Evolutionary conservation across 2,329 filamentous ascomycete genomes (phyloP), one percentile per base, ranked within the genome.

Genomic region (Emericellopsis cladophorae): DNA sequence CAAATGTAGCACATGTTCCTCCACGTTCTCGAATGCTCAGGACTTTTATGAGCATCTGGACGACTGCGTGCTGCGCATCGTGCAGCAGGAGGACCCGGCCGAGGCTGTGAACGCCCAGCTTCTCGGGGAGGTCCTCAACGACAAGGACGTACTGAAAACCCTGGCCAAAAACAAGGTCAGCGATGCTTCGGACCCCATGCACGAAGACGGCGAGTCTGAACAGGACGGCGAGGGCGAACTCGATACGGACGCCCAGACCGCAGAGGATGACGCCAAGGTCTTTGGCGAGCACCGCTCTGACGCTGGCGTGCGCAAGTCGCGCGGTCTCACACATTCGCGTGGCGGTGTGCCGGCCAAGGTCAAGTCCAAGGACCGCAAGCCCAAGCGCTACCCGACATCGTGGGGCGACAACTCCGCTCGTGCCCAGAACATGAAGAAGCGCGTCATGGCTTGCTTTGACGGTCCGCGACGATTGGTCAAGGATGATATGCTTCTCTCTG

Each of bases 21-120:
- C 80, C 44, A 95, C 84, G 11, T 96, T 96, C 63, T 78, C 76
- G 65, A 95, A 87, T 54, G 88, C 89, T 5, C 90, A 96, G 59
- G 90, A 96, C 65, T 96, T 96, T 65, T 96, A 96, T 61, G 92
- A 96, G 72, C 90, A 96, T 72, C 70, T 96, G 56, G 90, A 83
- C 52, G 79, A 83, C 62, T 83, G 79, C 54, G 79, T 83, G 45
- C 65, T 83, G 48, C 76, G 77, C 56, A 81, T 82, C 51, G 79
- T 83, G 22, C 79, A 83, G 57, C 77, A 81, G 57, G 78, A 81
- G 56, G 79, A 84, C 48, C 79, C 79, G 4, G 71, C 76, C 22
- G 79, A 82, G 62, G 76, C 75, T 15, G 76, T 81, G 62, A 83
- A 83, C 54, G 77, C 76, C 2, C 72, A 74, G 53, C 76, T 78